A percentile compares a stretch with the other conserved stretches of the same genome.
phyloP scores from a whole-genome alignment of 352 stramenopile genomes.

The Phytophthora palmivora region DNA sequence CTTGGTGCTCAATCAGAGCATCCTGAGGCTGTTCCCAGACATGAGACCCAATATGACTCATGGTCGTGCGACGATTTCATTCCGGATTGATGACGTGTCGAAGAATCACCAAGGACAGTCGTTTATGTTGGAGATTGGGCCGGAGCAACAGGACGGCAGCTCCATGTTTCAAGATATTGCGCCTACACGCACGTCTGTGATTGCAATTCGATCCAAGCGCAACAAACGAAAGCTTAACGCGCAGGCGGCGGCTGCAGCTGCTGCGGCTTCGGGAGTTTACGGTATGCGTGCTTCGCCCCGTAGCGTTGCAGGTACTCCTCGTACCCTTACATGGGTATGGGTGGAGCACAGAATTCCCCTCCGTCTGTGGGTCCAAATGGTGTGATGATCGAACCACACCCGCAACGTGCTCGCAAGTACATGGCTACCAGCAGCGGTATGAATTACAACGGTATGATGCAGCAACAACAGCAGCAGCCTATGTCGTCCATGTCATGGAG shows the following conservation, averaged over 20 bases:
- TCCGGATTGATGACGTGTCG: constrained; percentile 96
- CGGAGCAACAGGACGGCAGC: constrained; percentile 84
- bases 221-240: constrained; percentile 91
- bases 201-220: constrained; percentile 95
- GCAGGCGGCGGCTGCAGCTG: constrained; percentile 15
- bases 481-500: constrained; percentile 58
- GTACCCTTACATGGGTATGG: constrained; percentile 43
- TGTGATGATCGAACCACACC: constrained; percentile 34
- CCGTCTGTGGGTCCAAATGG: constrained; percentile 28
- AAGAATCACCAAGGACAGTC: constrained; percentile 98
- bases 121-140: constrained; percentile 92
- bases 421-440: constrained; percentile 36
- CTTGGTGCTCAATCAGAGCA: constrained; percentile 90
- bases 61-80: constrained; percentile 87
- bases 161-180: constrained; percentile 93
- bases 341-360: constrained; percentile 17
- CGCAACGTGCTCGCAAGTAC: constrained; percentile 42
- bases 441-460: constrained; percentile 42
- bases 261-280: constrained; percentile 22
- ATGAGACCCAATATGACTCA: constrained; percentile 89
- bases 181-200: constrained; percentile 81
- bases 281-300: constrained; percentile 44
- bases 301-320: constrained; percentile 46
- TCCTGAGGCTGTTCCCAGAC: constrained; percentile 89
- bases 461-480: constrained; percentile 27